phyloP scores from a whole-genome alignment of 495 filamentous ascomycete genomes.

The Pseudoneurospora amorphoporcata region DNA sequence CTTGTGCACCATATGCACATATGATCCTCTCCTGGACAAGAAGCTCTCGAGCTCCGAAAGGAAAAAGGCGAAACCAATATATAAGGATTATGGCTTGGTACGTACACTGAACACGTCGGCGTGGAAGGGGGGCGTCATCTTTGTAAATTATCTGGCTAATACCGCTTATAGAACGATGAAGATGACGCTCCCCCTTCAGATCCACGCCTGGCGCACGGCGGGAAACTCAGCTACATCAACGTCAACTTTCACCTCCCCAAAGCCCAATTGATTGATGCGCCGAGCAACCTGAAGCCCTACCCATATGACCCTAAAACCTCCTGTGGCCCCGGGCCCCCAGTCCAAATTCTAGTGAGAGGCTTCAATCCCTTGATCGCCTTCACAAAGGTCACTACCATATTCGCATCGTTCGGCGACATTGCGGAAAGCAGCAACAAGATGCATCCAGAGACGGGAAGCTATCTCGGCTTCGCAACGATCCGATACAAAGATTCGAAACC shows the following conservation, averaged over 20 bases:
- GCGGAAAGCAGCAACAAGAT: constrained; percentile 81
- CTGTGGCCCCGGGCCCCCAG: constrained; percentile 78
- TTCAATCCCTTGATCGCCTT: constrained; percentile 83
- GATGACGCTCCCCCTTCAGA: constrained; percentile 60
- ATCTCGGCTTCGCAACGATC: constrained; percentile 83
- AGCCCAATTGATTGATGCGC: constrained; percentile 59
- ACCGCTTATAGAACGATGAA: constrained; percentile 42
- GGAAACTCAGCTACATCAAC: constrained; percentile 46
- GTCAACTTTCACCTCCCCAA: constrained; percentile 63
- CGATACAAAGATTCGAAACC: constrained; percentile 68
- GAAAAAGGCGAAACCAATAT: constrained; percentile 56
- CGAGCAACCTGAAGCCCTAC: constrained; percentile 69
- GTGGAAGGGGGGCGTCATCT: constrained; percentile 44
- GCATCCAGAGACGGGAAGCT: constrained; percentile 84
- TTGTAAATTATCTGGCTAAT: constrained; percentile 42
- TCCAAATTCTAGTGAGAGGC: constrained; percentile 81
- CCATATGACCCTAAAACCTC: constrained; percentile 69
- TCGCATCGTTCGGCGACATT: constrained; percentile 81
- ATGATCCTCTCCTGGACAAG: constrained; percentile 53
- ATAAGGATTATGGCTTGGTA: constrained; percentile 61
- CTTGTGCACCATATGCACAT: constrained; percentile 58
- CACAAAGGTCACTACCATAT: constrained; percentile 66
- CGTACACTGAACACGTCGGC: constrained; percentile 36
- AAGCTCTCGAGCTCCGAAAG: constrained; percentile 51
- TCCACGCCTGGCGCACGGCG: constrained; percentile 59